These are phyloP conservation scores for Rauvolfia tetraphylla DNA, from an alignment of 257 asterid species.

Conservation along the genomic window DNA sequence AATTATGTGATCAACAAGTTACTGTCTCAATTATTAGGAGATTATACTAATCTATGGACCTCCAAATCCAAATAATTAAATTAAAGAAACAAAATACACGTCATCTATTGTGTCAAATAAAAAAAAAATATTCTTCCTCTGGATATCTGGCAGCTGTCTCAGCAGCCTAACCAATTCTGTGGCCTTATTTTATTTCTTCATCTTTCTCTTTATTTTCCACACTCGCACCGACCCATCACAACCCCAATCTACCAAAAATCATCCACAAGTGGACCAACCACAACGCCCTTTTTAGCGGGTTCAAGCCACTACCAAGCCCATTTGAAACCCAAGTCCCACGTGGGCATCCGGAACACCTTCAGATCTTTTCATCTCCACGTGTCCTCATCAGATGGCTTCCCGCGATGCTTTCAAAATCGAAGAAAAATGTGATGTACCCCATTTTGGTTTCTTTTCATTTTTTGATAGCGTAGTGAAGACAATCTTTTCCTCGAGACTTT, in stretches of 20 bases:
- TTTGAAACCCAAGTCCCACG: constrained; percentile 3
- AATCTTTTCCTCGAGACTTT: constrained; percentile 18
- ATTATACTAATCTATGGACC: too few species aligned
- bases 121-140: neutral
- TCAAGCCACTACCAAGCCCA: constrained; percentile 20
- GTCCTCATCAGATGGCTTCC: neutral
- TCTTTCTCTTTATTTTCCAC: constrained; percentile 4
- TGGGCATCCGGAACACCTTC: constrained; percentile 2
- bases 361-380: neutral
- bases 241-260: neutral
- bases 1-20: neutral
- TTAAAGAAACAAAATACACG: neutral
- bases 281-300: neutral
- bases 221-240: constrained; percentile 16
- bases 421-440: neutral
- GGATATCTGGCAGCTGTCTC: constrained; percentile 7
- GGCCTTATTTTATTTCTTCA: neutral
- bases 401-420: neutral
- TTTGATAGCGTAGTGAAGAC: constrained; percentile 6
- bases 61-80: neutral
- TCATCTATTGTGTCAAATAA: neutral
- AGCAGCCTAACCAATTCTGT: constrained; percentile 5
- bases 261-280: constrained; percentile 9
- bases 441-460: neutral
- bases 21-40: neutral